These are phyloP conservation scores for Yamadazyma atmosphaerica DNA, from an alignment of 1,139 yeast species.

Conservation along the genomic window DNA sequence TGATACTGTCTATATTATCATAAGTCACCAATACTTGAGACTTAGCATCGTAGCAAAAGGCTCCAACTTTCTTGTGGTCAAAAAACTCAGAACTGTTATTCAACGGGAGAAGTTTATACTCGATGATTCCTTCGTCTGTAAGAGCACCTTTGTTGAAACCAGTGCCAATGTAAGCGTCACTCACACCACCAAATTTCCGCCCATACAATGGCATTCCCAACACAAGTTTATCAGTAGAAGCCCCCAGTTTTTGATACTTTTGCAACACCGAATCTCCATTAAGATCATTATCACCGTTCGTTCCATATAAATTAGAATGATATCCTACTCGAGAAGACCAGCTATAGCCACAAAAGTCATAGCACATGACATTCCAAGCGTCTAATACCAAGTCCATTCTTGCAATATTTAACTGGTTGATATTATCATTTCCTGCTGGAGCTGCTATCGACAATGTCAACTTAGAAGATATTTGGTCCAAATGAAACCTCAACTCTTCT, in stretches of 20 bases:
- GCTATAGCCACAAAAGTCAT: slow-evolving; percentile 72
- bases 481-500: slow-evolving; percentile 34
- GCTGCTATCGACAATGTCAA: slow-evolving; percentile 68
- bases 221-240: slow-evolving; percentile 53
- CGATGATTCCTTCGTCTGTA: slow-evolving; percentile 50
- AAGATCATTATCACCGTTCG: slow-evolving; percentile 42
- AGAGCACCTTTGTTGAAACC: slow-evolving; percentile 30
- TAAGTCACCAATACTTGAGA: slow-evolving; percentile 53
- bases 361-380: slow-evolving; percentile 88
- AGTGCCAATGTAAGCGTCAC: slow-evolving; percentile 37
- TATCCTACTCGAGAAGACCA: slow-evolving; percentile 68
- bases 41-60: slow-evolving; percentile 50
- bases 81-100: slow-evolving; percentile 49
- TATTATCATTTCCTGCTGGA: slow-evolving; percentile 60
- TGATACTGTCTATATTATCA: slow-evolving; percentile 60
- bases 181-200: slow-evolving; percentile 53
- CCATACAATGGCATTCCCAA: slow-evolving; percentile 93
- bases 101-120: slow-evolving; percentile 44
- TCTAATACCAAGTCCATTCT: slow-evolving; percentile 59
- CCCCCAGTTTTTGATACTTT: slow-evolving; percentile 42
- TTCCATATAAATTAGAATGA: slow-evolving; percentile 67
- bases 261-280: slow-evolving; percentile 52
- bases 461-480: slow-evolving; percentile 28
- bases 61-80: slow-evolving; percentile 57
- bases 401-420: slow-evolving; percentile 40